Evolutionary conservation across 306 rosid genomes (phyloP).

Genomic region (Acacia acuminata): DNA sequence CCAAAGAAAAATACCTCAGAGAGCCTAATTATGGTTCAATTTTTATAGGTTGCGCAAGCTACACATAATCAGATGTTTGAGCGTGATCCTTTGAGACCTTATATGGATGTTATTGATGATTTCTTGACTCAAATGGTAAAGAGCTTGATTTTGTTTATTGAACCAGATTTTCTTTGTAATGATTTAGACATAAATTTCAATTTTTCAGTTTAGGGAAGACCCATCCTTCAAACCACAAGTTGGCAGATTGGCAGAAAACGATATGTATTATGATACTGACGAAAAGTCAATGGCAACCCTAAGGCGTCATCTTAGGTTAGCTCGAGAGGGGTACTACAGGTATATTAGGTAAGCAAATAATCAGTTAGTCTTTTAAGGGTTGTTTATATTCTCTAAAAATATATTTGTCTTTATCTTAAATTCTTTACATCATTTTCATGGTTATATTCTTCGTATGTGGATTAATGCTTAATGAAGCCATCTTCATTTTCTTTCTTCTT

Average conservation of each 20-base stretch:
- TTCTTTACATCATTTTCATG: background rate
- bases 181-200: slow-evolving; percentile 27
- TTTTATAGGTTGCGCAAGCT: slow-evolving; percentile 88
- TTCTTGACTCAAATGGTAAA: slow-evolving; percentile 83
- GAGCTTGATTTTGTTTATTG: slow-evolving; percentile 19
- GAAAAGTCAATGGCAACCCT: slow-evolving; percentile 97
- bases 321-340: slow-evolving; percentile 87
- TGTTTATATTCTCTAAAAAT: slow-evolving; percentile 13
- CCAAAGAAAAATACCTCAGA: background rate
- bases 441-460: slow-evolving; percentile 13
- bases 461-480: slow-evolving; percentile 1
- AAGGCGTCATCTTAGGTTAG: slow-evolving; percentile 85
- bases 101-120: slow-evolving; percentile 83
- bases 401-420: background rate
- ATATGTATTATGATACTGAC: slow-evolving; percentile 96
- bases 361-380: slow-evolving; percentile 10
- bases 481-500: background rate
- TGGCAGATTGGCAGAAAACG: slow-evolving; percentile 87
- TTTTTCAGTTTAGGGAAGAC: slow-evolving; percentile 77
- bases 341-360: slow-evolving; percentile 68
- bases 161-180: slow-evolving; percentile 20
- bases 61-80: slow-evolving; percentile 91
- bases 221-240: slow-evolving; percentile 97
- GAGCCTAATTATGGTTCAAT: slow-evolving; percentile 31
- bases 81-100: slow-evolving; percentile 91